Conservation (phyloP, 2,329 filamentous ascomycete genomes). For the Cladophialophora immunda region DNA sequence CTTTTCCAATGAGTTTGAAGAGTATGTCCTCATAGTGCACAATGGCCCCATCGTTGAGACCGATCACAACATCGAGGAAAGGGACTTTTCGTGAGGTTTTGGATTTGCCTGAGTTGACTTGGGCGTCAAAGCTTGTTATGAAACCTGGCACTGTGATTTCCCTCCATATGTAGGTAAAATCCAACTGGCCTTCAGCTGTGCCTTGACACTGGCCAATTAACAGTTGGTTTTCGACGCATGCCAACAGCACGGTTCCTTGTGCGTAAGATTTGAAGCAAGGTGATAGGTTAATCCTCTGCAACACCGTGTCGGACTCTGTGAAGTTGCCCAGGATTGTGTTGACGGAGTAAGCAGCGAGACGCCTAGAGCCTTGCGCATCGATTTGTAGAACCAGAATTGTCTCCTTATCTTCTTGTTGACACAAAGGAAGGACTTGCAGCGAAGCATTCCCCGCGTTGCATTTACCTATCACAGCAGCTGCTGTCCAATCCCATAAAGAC, state of each 20-base stretch:
- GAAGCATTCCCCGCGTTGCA: conserved; percentile 16
- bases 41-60: conserved; percentile 78
- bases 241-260: conserved; percentile 48
- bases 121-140: conserved; percentile 70
- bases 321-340: conserved; percentile 8
- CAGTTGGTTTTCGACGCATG: conserved; percentile 56
- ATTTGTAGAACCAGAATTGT: conserved; percentile 25
- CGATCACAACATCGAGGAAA: conserved; percentile 78
- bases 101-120: conserved; percentile 33
- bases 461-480: conserved; percentile 45
- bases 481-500: conserved; percentile 67
- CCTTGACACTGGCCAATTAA: conserved; percentile 66
- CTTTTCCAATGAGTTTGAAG: conserved; percentile 58
- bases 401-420: conserved; percentile 23
- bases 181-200: conserved; percentile 45
- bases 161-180: conserved; percentile 60
- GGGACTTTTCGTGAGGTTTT: conserved; percentile 45
- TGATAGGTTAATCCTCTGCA: conserved; percentile 19
- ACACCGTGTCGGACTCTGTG: conserved; percentile 7
- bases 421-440: conserved; percentile 29
- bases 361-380: conserved; percentile 10
- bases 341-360: conserved; percentile 21
- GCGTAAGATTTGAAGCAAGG: conserved; percentile 29
- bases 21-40: conserved; percentile 82
- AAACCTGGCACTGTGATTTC: conserved; percentile 66